Conservation (phyloP, 768 basidiomycete genomes). For the Lactarius sp. region DNA sequence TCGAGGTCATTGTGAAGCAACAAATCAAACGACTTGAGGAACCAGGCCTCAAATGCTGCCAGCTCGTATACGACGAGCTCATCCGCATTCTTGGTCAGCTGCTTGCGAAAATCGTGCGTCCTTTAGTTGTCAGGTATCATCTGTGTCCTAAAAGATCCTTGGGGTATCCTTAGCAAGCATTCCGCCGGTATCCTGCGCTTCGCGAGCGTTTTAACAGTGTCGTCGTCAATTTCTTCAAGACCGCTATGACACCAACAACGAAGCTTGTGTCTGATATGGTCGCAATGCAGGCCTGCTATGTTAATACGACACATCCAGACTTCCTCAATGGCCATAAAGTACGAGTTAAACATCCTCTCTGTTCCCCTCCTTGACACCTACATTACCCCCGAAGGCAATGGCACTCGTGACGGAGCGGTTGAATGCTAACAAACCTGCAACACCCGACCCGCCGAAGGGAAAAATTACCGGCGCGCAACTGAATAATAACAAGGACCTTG, state of each 20-base stretch:
- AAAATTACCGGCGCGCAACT: constrained; percentile 57
- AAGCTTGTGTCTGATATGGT: constrained; percentile 94
- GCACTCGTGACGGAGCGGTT: constrained; percentile 78
- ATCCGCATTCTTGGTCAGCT: constrained; percentile 93
- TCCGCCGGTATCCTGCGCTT: constrained; percentile 95
- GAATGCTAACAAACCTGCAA: constrained; percentile 72
- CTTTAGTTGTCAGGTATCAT: neutral
- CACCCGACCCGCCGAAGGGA: constrained; percentile 61
- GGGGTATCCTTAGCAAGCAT: constrained; percentile 63
- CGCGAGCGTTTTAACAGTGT: constrained; percentile 93
- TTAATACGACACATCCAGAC: constrained; percentile 99
- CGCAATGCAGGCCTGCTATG: constrained; percentile 98
- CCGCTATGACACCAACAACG: constrained; percentile 86
- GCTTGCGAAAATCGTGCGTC: constrained; percentile 78
- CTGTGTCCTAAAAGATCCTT: neutral
- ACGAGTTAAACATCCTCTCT: constrained; percentile 6
- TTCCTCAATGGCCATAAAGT: constrained; percentile 95
- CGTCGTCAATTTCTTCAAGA: constrained; percentile 97
- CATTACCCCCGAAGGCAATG: constrained; percentile 59
- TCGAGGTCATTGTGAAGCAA: constrained; percentile 98
- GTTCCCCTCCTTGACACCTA: constrained; percentile 1
- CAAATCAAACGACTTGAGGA: constrained; percentile 98
- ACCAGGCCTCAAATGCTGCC: constrained; percentile 88
- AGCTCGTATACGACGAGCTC: constrained; percentile 94
- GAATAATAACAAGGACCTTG: constrained; percentile 94